Percentiles rank a stretch among this genome's conserved stretches.
Conservation (phyloP, 2,329 filamentous ascomycete genomes). For the Triangularia verruculosa region DNA sequence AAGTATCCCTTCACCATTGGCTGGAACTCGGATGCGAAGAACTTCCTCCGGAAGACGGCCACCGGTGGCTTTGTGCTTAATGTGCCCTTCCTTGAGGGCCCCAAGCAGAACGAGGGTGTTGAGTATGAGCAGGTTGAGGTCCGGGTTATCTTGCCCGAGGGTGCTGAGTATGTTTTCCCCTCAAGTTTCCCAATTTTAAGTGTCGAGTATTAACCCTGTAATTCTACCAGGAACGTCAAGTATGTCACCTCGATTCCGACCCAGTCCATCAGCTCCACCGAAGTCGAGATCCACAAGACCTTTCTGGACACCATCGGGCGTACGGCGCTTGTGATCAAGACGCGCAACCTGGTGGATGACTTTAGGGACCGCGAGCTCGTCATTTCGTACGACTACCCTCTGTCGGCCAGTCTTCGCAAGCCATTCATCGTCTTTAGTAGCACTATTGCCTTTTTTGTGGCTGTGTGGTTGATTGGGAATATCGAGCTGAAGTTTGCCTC, state of each 20-base stretch:
- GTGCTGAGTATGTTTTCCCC: constrained; percentile 64
- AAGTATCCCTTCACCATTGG: constrained; percentile 96
- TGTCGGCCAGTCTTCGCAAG: constrained; percentile 74
- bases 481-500: constrained; percentile 75
- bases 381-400: constrained; percentile 83
- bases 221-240: constrained; percentile 68
- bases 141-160: constrained; percentile 85
- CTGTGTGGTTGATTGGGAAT: constrained; percentile 71
- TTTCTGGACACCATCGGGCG: constrained; percentile 93
- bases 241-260: constrained; percentile 70
- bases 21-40: constrained; percentile 84
- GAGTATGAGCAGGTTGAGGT: constrained; percentile 80
- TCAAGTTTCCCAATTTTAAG: background rate
- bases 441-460: constrained; percentile 68
- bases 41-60: constrained; percentile 66
- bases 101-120: constrained; percentile 78
- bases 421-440: constrained; percentile 77
- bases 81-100: constrained; percentile 90
- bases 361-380: constrained; percentile 78
- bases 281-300: constrained; percentile 68
- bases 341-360: constrained; percentile 86
- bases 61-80: constrained; percentile 78
- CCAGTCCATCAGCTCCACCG: constrained; percentile 56
- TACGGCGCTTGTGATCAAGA: constrained; percentile 75
- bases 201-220: constrained; percentile 34